Base-by-base conservation (phyloP, 2,329 filamentous ascomycete genomes). In the Cladophialophora exuberans region DNA sequence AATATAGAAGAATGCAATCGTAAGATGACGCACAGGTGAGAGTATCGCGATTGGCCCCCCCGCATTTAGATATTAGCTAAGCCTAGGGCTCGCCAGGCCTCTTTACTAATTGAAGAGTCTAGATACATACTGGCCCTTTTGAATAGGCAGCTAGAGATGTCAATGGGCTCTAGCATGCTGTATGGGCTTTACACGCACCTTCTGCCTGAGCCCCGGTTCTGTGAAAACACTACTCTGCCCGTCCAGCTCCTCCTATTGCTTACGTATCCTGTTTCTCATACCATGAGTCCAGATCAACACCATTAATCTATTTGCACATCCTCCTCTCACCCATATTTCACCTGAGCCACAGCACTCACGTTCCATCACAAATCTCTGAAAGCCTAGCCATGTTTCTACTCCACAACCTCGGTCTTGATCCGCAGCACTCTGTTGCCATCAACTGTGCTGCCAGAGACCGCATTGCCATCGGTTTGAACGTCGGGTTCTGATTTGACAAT, bases 401-500 rank as follows among this genome's bases (percentile, higher is more conserved):
- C 46, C 11, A 30, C 46, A 3, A 30, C 11, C 17, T 49, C 46
- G 13, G 23, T 41, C 46, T 49, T 49, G 46, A 49, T 30, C 17
- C 31, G 28, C 23, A 25, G n/a, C 33, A 7, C 30, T 2, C 10
- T 6, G 23, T 25, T 22, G 22, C n/a, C 18, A 13, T 23, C n/a
- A 10, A 28, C 33, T 18, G 31, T n/a, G 6, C 7, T 17, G 6
- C 20, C 23, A 2, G 13, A 39, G 30, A 10, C 17, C 2, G 28
- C 35, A 11, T 50, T 31, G 13, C 23, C 25, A 23, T 45, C 49
- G 15, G 25, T 33, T 28, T 53, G 49, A 33, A 33, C 50, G 23
- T 45, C 54, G 23, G 39, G 42, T 17, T 51, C 41, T n/a, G 17
- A 22, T 39, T 49, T 25, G 17, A 42, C 35, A 9, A 38, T n/a